Evolutionary conservation across 805 yeast species (phyloP).

Genomic region (Wickerhamomyces sydowiorum): DNA sequence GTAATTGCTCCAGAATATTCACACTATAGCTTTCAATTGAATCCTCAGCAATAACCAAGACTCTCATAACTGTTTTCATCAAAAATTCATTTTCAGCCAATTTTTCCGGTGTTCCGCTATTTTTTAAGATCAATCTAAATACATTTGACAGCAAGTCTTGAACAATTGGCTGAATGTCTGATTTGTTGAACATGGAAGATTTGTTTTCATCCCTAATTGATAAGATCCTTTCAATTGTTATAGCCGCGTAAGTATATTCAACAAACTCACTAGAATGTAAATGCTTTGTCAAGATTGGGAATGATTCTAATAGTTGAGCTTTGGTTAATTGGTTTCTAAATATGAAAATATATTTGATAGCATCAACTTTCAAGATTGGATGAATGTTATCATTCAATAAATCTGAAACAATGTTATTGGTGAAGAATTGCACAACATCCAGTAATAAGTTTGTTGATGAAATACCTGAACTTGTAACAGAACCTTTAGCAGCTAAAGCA

Average conservation of each 20-base stretch:
- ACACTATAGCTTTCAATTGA: slow-evolving; percentile 40
- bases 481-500: slow-evolving; percentile 87
- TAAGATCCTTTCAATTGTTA: slow-evolving; percentile 84
- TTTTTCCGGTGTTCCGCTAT: slow-evolving; percentile 72
- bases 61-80: slow-evolving; percentile 84
- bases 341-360: slow-evolving; percentile 82
- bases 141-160: slow-evolving; percentile 59
- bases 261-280: slow-evolving; percentile 65
- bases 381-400: slow-evolving; percentile 52
- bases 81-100: slow-evolving; percentile 92
- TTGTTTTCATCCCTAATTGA: slow-evolving; percentile 62
- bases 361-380: slow-evolving; percentile 84
- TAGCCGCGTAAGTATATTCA: slow-evolving; percentile 89
- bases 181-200: slow-evolving; percentile 59
- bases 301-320: slow-evolving; percentile 69
- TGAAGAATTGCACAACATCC: slow-evolving; percentile 84
- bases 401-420: slow-evolving; percentile 77
- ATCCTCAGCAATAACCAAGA: slow-evolving; percentile 67
- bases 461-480: slow-evolving; percentile 81
- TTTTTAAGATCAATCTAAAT: slow-evolving; percentile 58
- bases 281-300: slow-evolving; percentile 73
- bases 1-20: slow-evolving; percentile 54
- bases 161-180: slow-evolving; percentile 62
- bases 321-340: slow-evolving; percentile 93
- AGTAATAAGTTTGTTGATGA: slow-evolving; percentile 78